Evolutionary conservation across 352 stramenopile species (phyloP).

Genomic region (Globisporangium polare): DNA sequence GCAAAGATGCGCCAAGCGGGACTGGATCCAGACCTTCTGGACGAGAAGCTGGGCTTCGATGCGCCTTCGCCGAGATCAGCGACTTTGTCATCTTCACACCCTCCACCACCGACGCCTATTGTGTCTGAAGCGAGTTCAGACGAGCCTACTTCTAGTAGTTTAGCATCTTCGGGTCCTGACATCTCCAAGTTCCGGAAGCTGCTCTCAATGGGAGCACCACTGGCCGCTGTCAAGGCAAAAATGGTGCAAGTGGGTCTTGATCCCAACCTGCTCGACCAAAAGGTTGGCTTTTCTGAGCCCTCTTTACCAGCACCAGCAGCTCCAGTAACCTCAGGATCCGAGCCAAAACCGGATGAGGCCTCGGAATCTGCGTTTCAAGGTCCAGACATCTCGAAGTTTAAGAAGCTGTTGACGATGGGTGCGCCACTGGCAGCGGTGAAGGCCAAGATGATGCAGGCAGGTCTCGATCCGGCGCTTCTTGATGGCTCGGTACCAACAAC

Average conservation of each 20-base stretch:
- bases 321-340: not conserved
- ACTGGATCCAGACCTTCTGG: constrained; percentile 49
- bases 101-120: not conserved
- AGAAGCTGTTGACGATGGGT: constrained; percentile 63
- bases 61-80: constrained; percentile 44
- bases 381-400: constrained; percentile 46
- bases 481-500: constrained; percentile 18
- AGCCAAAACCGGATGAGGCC: constrained; percentile 7
- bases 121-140: not conserved
- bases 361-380: constrained; percentile 14
- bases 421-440: constrained; percentile 53
- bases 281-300: constrained; percentile 4
- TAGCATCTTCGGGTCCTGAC: constrained; percentile 17
- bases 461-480: constrained; percentile 48
- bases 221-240: constrained; percentile 57
- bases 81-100: constrained; percentile 29
- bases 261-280: constrained; percentile 41
- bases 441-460: constrained; percentile 64
- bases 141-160: not conserved
- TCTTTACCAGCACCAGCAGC: not conserved
- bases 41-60: constrained; percentile 36
- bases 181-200: constrained; percentile 63
- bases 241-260: constrained; percentile 62
- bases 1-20: constrained; percentile 69
- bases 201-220: constrained; percentile 54